Evolutionary conservation across 495 filamentous ascomycete species (phyloP).

Genomic region (Cetradonia linearis): DNA sequence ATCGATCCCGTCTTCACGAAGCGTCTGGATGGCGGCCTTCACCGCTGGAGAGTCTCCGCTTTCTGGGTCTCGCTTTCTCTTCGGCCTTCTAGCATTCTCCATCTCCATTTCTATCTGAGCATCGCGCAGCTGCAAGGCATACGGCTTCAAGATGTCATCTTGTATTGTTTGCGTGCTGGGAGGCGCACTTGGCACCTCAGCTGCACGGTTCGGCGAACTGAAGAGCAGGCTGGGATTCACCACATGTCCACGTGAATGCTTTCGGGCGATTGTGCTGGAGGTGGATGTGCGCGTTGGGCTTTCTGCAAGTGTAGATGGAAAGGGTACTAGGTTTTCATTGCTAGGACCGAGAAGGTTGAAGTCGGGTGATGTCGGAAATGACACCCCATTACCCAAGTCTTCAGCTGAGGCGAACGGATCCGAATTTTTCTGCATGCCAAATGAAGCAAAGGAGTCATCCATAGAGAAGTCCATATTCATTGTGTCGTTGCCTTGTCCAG

Average conservation of each 20-base stretch:
- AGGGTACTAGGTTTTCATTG: slow-evolving; percentile 2
- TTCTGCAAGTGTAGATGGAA: background rate
- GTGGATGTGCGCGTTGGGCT: slow-evolving; percentile 1
- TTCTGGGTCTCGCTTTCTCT: slow-evolving; percentile 22
- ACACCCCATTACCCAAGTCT: background rate
- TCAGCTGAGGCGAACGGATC: slow-evolving; percentile 20
- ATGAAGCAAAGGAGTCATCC: slow-evolving; percentile 21
- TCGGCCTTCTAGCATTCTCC: slow-evolving; percentile 30
- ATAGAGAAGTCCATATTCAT: slow-evolving; percentile 44
- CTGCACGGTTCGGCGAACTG: slow-evolving; percentile 41
- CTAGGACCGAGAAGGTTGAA: slow-evolving; percentile 14
- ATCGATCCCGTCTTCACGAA: slow-evolving; percentile 27
- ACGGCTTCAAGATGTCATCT: slow-evolving; percentile 39
- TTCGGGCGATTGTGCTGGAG: slow-evolving; percentile 5
- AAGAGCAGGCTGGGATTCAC: slow-evolving; percentile 48
- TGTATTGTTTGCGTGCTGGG: slow-evolving; percentile 28
- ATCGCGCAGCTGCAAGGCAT: slow-evolving; percentile 50
- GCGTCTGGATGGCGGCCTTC: slow-evolving; percentile 29
- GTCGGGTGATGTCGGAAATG: slow-evolving; percentile 14
- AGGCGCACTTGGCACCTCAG: slow-evolving; percentile 35
- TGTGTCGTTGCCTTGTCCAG: slow-evolving; percentile 39
- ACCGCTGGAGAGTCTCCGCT: slow-evolving; percentile 30
- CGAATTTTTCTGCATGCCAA: slow-evolving; percentile 16
- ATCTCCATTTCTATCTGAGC: slow-evolving; percentile 43
- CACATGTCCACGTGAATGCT: slow-evolving; percentile 17